Percentiles rank a stretch among this genome's conserved stretches.
Conservation (phyloP, 257 asterid genomes). For the Lithospermum erythrorhizon region DNA sequence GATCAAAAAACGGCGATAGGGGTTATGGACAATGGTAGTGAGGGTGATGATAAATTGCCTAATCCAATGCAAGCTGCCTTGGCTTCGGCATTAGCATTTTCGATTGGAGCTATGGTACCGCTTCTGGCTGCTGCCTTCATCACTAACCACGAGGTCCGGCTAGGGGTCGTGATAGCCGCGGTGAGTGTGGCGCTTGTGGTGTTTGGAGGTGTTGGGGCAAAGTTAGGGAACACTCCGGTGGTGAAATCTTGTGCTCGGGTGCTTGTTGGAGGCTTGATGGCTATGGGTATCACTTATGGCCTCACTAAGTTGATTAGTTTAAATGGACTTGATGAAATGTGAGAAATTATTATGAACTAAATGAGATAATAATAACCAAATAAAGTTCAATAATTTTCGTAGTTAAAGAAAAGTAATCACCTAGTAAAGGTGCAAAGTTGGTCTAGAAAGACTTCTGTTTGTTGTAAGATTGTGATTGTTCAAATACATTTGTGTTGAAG, state of each 20-base stretch:
- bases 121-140: slow-evolving; percentile 41
- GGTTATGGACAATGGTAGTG: background rate
- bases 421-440: too few relatives aligned
- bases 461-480: too few relatives aligned
- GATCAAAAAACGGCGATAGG: slow-evolving; percentile 5
- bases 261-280: slow-evolving; percentile 61
- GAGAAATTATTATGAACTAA: background rate
- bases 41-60: slow-evolving; percentile 18
- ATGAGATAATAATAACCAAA: too few relatives aligned
- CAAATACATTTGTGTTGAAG: too few relatives aligned
- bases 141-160: slow-evolving; percentile 26
- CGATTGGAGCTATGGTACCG: slow-evolving; percentile 41
- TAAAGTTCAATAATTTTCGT: too few relatives aligned
- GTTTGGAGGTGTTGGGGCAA: slow-evolving; percentile 53
- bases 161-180: slow-evolving; percentile 30
- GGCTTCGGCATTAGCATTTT: slow-evolving; percentile 38
- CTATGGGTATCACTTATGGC: slow-evolving; percentile 53
- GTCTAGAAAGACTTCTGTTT: too few relatives aligned
- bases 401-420: too few relatives aligned
- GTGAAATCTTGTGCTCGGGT: slow-evolving; percentile 36
- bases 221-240: slow-evolving; percentile 35
- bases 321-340: slow-evolving; percentile 11
- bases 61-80: slow-evolving; percentile 35
- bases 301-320: slow-evolving; percentile 25
- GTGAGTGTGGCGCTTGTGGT: slow-evolving; percentile 27